Percentiles rank a stretch among this genome's conserved stretches.
Conservation (phyloP, 805 yeast species). For the Saccharomycopsis sp. region DNA sequence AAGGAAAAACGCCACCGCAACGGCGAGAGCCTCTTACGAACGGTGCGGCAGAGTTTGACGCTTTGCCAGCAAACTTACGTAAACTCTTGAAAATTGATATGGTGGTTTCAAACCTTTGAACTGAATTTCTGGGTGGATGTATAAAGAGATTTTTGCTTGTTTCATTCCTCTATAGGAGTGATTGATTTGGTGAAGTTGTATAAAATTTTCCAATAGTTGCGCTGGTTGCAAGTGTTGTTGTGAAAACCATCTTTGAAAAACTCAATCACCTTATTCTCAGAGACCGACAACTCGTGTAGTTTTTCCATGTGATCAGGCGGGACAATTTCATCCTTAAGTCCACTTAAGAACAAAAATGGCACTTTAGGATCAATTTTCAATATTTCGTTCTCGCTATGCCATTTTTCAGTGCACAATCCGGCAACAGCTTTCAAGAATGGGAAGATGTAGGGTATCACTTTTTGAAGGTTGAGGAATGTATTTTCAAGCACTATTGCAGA, state of each 20-base stretch:
- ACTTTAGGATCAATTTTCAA: slow-evolving; percentile 39
- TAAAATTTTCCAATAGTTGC: slow-evolving; percentile 68
- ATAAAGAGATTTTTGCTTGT: no score
- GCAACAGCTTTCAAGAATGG: slow-evolving; percentile 54
- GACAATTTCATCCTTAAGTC: slow-evolving; percentile 77
- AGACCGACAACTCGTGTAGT: slow-evolving; percentile 44
- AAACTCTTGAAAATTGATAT: slow-evolving; percentile 18
- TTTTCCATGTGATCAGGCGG: slow-evolving; percentile 76
- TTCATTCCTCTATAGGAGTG: neutral
- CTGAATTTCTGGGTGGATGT: no score
- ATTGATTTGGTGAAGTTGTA: slow-evolving; percentile 36
- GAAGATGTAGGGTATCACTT: slow-evolving; percentile 64
- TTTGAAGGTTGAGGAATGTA: slow-evolving; percentile 69
- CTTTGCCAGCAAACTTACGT: slow-evolving; percentile 9
- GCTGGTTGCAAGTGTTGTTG: slow-evolving; percentile 73
- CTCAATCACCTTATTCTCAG: slow-evolving; percentile 42
- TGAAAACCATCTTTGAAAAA: slow-evolving; percentile 58
- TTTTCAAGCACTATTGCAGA: slow-evolving; percentile 74
- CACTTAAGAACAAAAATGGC: slow-evolving; percentile 67
- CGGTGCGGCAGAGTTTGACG: slow-evolving; percentile 13
- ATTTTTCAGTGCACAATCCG: slow-evolving; percentile 60
- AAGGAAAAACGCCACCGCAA: neutral
- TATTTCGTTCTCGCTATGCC: slow-evolving; percentile 70
- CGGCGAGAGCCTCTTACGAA: slow-evolving; percentile 10
- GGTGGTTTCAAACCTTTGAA: slow-evolving; percentile 10